Percentiles rank a stretch among this genome's conserved stretches.
Evolutionary conservation across 192 early-diverging fungal species (phyloP).

Genomic region (Powellomyces hirtus): DNA sequence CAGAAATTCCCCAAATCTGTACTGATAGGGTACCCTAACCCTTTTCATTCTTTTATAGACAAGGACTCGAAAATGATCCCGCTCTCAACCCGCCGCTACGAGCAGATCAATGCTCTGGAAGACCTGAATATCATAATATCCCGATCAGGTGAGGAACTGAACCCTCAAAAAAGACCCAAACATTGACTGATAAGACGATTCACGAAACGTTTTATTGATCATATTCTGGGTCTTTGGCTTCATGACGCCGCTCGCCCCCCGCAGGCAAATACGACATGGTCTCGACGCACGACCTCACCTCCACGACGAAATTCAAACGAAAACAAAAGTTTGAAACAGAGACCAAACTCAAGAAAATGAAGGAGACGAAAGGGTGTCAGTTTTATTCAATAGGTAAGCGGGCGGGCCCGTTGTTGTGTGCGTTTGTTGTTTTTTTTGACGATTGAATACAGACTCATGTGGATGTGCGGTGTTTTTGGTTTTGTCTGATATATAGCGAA

Average conservation of each 20-base stretch:
- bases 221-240: no score
- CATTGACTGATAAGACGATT: no score
- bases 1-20: background rate
- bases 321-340: constrained; percentile 54
- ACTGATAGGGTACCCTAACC: background rate
- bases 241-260: background rate
- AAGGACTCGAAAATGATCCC: constrained; percentile 39
- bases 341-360: constrained; percentile 50
- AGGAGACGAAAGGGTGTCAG: constrained; percentile 51
- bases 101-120: constrained; percentile 46
- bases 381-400: constrained; percentile 43
- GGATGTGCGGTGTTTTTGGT: background rate
- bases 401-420: background rate
- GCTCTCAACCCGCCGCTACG: constrained; percentile 49
- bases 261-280: constrained; percentile 52
- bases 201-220: no score
- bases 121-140: constrained; percentile 53
- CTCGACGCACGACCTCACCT: constrained; percentile 44
- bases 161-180: no score
- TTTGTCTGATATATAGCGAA: constrained; percentile 9
- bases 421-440: background rate
- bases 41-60: constrained; percentile 11
- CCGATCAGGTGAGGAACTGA: constrained; percentile 50
- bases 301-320: constrained; percentile 35
- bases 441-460: background rate